Base-by-base conservation (phyloP, 202 grass and related monocot genomes). In the Zoysia matrella region DNA sequence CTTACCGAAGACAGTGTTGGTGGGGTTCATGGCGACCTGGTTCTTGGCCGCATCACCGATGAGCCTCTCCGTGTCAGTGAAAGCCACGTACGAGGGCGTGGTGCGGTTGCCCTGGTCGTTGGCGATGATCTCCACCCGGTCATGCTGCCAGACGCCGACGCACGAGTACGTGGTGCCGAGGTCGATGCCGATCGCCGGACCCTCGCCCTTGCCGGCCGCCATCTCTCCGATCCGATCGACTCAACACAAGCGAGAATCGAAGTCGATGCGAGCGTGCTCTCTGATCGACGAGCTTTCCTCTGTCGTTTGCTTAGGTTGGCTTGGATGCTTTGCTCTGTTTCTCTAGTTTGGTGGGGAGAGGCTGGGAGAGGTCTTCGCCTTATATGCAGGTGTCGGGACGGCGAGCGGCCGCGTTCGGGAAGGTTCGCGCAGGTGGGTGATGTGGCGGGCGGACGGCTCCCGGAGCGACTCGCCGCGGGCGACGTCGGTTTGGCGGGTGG, bases 21-120 rank as follows among this genome's bases (percentile, higher is more conserved):
- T 92, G 13, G 94, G 94, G 80, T 97, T 97, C 91, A 88, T 97
- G 79, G 91, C 89, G 52, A 93, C 94, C 91, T 97, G 94, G 69
- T 97, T 94, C 88, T 93, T 97, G 7, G 94, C 94, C 1, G 91
- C 88, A 3, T 97, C 94, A 60, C 94, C 94, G 79, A 97, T 97
- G 51, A 97, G 94, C 52, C 90, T 77, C 78, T 93, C 88, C 5
- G 94, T 97, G 69, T 93, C 94, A 4, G 94, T 97, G 88, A 97
- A 97, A 0, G 94, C 91, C 0, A 97, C 94, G 8, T 97, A 97
- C 2, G 90, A 97, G 0, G 94, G 94, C 10, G 94, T 97, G 71
- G 90, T 97, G 75, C 90, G 94, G 90, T 97, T 93, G 52, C 94
- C 94, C 71, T 93, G 90, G 80, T 97, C 94, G 80, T 97, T 97